Evolutionary conservation across 495 filamentous ascomycete species (phyloP).

Genomic region (Aspergillus cavernicola): DNA sequence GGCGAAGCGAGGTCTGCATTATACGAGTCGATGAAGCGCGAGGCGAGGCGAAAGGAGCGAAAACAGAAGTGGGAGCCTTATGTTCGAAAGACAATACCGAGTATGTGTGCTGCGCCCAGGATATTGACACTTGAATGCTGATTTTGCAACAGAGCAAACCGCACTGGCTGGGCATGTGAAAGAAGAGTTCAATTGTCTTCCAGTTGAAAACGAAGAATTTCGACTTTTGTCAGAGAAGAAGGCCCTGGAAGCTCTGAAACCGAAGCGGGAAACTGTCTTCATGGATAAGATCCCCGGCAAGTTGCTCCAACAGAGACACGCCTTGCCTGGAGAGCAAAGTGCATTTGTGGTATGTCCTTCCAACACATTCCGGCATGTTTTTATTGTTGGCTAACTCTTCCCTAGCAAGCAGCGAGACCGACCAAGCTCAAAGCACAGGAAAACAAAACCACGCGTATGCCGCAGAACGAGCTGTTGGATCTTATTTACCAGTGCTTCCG

Average conservation of each 20-base stretch:
- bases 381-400: constrained; percentile 16
- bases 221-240: constrained; percentile 55
- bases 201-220: constrained; percentile 71
- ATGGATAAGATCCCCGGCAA: constrained; percentile 39
- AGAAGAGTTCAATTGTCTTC: constrained; percentile 74
- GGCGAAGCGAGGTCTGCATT: constrained; percentile 44
- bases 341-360: constrained; percentile 41
- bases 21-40: constrained; percentile 46
- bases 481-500: constrained; percentile 76
- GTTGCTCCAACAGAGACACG: constrained; percentile 34
- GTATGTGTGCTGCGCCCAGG: constrained; percentile 40
- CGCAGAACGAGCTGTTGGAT: constrained; percentile 81
- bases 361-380: neutral
- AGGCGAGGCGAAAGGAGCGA: constrained; percentile 44
- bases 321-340: constrained; percentile 33
- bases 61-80: constrained; percentile 65
- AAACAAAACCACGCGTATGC: constrained; percentile 82
- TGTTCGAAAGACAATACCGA: constrained; percentile 75
- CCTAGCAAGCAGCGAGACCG: constrained; percentile 36
- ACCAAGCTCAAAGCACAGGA: constrained; percentile 51
- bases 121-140: constrained; percentile 13
- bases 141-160: constrained; percentile 65
- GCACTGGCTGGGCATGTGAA: constrained; percentile 65
- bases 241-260: constrained; percentile 59
- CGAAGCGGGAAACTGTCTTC: constrained; percentile 51